phyloP scores from a whole-genome alignment of 306 rosid species.

The Sphenostylis stenocarpa region DNA sequence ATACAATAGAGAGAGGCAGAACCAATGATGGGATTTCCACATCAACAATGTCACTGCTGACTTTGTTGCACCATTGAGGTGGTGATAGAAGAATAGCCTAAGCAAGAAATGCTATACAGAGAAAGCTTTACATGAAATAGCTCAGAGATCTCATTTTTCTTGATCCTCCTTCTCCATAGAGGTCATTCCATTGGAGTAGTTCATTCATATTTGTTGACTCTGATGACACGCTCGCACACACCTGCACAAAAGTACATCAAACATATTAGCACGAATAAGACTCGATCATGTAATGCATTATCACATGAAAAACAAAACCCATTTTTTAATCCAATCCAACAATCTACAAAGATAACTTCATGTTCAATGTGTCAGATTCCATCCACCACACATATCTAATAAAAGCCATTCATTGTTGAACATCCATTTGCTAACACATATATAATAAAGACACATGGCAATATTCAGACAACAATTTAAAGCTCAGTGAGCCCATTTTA shows the following conservation, averaged over 20 bases:
- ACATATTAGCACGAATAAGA: neutral
- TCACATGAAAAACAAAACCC: neutral
- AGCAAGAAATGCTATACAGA: conserved; percentile 54
- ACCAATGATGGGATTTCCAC: conserved; percentile 28
- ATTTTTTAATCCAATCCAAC: neutral
- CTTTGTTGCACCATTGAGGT: conserved; percentile 34
- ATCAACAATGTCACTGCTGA: conserved; percentile 19
- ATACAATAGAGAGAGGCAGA: conserved; percentile 36
- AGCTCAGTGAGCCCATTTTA: neutral
- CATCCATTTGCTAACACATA: neutral
- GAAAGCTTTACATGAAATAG: conserved; percentile 82
- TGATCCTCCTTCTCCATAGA: conserved; percentile 98
- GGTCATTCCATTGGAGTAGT: conserved; percentile 94
- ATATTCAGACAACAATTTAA: neutral
- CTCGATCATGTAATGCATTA: neutral
- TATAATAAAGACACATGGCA: neutral
- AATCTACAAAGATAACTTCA: neutral
- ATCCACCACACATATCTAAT: neutral
- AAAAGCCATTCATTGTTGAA: neutral
- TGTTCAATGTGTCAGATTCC: neutral
- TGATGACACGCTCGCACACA: conserved; percentile 95
- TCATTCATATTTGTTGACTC: conserved; percentile 94
- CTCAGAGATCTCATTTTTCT: conserved; percentile 89
- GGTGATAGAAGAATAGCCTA: conserved; percentile 41
- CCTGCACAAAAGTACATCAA: conserved; percentile 48